Percentiles rank a stretch among this genome's conserved stretches.
These are phyloP conservation scores for Moesziomyces sp. DNA, from an alignment of 1,284 basidiomycete species.

Conservation along the genomic window DNA sequence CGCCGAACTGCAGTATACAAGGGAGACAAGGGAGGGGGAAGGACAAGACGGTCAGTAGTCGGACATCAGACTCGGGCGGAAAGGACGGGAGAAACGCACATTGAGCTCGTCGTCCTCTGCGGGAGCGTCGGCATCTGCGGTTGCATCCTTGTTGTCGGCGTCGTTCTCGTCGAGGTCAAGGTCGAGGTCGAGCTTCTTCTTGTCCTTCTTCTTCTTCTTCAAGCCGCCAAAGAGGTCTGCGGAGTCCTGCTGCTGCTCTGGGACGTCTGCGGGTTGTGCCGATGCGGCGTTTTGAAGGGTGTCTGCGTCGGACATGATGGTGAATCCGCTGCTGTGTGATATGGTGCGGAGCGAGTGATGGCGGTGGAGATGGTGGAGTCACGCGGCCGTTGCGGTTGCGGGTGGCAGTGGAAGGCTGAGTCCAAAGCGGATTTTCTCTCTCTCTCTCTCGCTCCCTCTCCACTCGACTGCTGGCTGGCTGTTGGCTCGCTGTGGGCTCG, in stretches of 20 bases:
- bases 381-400: too few species aligned
- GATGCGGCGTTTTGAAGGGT: conserved; percentile 24
- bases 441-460: too few species aligned
- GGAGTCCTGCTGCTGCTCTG: conserved; percentile 72
- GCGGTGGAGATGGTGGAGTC: too few species aligned
- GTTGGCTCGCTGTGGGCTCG: background rate
- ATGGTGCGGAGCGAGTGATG: background rate
- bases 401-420: too few species aligned
- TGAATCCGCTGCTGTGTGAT: background rate
- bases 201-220: conserved; percentile 89
- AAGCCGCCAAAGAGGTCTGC: conserved; percentile 86
- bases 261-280: conserved; percentile 17
- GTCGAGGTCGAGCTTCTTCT: conserved; percentile 85
- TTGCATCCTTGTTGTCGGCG: conserved; percentile 40
- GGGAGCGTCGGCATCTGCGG: conserved; percentile 37
- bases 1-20: conserved; percentile 68
- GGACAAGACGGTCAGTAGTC: background rate
- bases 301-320: conserved; percentile 32
- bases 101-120: conserved; percentile 65
- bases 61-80: background rate
- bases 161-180: conserved; percentile 52
- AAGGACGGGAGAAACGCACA: conserved; percentile 47
- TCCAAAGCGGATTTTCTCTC: too few species aligned
- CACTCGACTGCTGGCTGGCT: conserved; percentile 1
- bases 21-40: background rate